These are phyloP conservation scores for Pleurotus cornucopiae DNA, from an alignment of 768 basidiomycete genomes.

Conservation along the genomic window DNA sequence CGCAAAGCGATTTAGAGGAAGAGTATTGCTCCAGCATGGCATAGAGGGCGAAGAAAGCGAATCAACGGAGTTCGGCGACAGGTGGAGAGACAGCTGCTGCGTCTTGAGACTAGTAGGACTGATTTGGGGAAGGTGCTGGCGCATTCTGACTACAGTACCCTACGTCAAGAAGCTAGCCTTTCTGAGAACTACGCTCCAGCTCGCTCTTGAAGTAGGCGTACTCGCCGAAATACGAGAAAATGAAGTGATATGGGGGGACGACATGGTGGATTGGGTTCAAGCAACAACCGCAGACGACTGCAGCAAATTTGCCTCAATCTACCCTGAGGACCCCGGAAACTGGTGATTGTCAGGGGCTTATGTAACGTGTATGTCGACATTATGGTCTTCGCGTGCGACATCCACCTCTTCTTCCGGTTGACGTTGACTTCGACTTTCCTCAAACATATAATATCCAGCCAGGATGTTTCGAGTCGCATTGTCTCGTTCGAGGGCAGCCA, in stretches of 20 bases:
- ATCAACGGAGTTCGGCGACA: too few relatives aligned
- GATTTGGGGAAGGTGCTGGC: too few relatives aligned
- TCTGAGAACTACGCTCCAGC: conserved; percentile 13
- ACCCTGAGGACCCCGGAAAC: conserved; percentile 6
- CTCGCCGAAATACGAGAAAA: neutral
- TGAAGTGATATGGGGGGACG: neutral
- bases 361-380: neutral
- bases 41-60: too few relatives aligned
- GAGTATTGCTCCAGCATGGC: too few relatives aligned
- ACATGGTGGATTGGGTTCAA: conserved; percentile 3
- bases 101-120: too few relatives aligned
- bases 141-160: neutral
- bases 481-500: neutral
- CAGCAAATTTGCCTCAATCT: neutral
- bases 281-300: neutral
- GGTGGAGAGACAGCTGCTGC: too few relatives aligned
- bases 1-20: too few relatives aligned
- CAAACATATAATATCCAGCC: neutral
- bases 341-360: neutral
- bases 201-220: neutral
- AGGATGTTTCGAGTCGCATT: conserved; percentile 6
- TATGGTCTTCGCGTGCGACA: too few relatives aligned
- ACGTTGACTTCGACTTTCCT: neutral
- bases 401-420: too few relatives aligned
- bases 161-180: conserved; percentile 2